Evolutionary conservation across 2,329 filamentous ascomycete genomes (phyloP).

Genomic region (Aspergillus fructus): DNA sequence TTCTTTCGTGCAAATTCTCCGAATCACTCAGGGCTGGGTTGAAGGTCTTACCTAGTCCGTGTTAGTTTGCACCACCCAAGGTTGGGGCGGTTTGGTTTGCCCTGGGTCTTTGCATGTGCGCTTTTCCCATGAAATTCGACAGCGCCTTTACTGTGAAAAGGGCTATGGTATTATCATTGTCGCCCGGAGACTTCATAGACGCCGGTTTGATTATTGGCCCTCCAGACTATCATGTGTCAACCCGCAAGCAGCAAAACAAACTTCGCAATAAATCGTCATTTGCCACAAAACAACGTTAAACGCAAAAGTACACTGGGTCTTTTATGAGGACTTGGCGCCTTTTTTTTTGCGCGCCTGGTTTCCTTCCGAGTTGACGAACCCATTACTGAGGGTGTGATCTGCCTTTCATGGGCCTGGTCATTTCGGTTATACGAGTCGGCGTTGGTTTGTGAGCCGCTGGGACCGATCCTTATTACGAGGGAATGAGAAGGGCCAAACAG

Average conservation of each 20-base stretch:
- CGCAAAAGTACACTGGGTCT: background rate
- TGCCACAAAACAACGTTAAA: background rate
- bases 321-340: background rate
- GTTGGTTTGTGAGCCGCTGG: background rate
- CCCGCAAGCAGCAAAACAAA: background rate
- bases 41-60: slow-evolving; percentile 6
- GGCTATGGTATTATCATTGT: background rate
- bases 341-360: background rate
- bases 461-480: background rate
- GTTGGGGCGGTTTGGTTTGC: background rate
- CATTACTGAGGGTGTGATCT: background rate
- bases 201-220: background rate
- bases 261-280: background rate
- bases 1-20: slow-evolving; percentile 14
- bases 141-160: background rate
- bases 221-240: background rate
- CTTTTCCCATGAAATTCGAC: background rate
- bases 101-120: slow-evolving; percentile 4
- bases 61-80: slow-evolving; percentile 6
- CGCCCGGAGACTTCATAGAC: background rate
- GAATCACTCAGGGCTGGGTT: slow-evolving; percentile 2
- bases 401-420: slow-evolving; percentile 1
- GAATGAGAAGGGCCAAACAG: background rate
- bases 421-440: slow-evolving; percentile 3
- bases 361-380: background rate